phyloP scores from a whole-genome alignment of 164 flowering plant genomes.

The Nymphaea thermarum region DNA sequence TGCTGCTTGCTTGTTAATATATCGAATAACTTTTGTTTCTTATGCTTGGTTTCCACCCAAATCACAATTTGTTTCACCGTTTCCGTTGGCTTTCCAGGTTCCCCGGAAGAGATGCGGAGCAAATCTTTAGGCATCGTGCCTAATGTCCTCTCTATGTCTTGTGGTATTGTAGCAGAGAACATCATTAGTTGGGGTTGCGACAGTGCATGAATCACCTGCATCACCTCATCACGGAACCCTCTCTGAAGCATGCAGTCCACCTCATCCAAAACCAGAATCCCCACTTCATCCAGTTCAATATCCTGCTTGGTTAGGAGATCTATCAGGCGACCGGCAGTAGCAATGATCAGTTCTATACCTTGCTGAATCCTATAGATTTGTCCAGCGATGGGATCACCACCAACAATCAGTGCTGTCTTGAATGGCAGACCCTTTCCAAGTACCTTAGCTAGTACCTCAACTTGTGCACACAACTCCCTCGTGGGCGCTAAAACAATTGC shows the following conservation, averaged over 20 bases:
- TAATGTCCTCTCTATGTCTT: conserved; percentile 62
- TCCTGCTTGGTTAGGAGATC: conserved; percentile 77
- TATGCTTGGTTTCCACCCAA: conserved; percentile 83
- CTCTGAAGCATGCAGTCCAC: conserved; percentile 87
- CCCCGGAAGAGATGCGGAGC: conserved; percentile 41
- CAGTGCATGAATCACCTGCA: conserved; percentile 73
- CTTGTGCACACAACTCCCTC: conserved; percentile 82
- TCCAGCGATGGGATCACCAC: conserved; percentile 85
- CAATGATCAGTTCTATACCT: conserved; percentile 75
- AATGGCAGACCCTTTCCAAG: conserved; percentile 81
- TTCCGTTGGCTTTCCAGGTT: conserved; percentile 38
- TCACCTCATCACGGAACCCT: conserved; percentile 82
- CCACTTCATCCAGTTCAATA: conserved; percentile 47
- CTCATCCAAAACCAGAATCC: conserved; percentile 72
- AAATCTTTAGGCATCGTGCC: conserved; percentile 39
- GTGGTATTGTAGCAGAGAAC: conserved; percentile 75
- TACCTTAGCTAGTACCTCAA: conserved; percentile 85
- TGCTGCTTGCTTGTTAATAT: conserved; percentile 69
- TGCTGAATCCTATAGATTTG: conserved; percentile 65
- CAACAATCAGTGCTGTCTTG: conserved; percentile 88
- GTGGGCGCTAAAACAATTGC: conserved; percentile 86
- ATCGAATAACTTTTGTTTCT: conserved; percentile 88
- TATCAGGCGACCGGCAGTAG: conserved; percentile 89
- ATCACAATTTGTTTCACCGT: conserved; percentile 75
- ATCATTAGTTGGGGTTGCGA: conserved; percentile 68